phyloP scores from a whole-genome alignment of 768 basidiomycete genomes.

The Lactarius hengduanensis region DNA sequence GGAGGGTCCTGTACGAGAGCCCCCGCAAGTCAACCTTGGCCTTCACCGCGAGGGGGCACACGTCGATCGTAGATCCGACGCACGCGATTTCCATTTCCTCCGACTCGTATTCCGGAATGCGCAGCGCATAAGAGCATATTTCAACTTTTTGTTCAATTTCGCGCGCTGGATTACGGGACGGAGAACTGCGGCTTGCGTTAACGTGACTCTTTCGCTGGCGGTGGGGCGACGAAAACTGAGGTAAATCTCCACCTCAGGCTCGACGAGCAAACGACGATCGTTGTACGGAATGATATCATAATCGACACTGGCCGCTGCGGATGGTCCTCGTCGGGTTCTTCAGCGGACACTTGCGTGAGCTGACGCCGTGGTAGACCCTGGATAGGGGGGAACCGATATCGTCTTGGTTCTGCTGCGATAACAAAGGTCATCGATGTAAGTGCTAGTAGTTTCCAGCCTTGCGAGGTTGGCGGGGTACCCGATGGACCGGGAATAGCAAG shows the following conservation, averaged over 20 bases:
- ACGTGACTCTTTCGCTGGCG: too few species aligned
- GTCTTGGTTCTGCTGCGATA: conserved; percentile 21
- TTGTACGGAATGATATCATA: conserved; percentile 5
- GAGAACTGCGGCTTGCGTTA: neutral
- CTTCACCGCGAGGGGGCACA: conserved; percentile 1
- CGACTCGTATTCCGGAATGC: neutral
- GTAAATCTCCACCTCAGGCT: neutral
- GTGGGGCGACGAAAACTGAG: neutral
- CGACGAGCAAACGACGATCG: conserved; percentile 15
- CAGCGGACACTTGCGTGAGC: conserved; percentile 4
- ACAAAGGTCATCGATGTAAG: conserved; percentile 21
- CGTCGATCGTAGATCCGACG: conserved; percentile 1
- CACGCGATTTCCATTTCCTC: conserved; percentile 8
- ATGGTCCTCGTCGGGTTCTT: conserved; percentile 14
- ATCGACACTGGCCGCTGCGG: conserved; percentile 19
- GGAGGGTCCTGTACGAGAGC: neutral
- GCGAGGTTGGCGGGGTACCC: conserved; percentile 10
- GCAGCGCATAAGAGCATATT: neutral
- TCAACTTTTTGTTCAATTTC: too few species aligned
- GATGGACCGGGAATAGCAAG: neutral
- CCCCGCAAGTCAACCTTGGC: neutral
- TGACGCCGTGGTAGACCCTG: neutral
- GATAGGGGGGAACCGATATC: neutral
- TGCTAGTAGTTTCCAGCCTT: neutral
- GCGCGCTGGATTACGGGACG: too few species aligned